Evolutionary conservation across 2,329 filamentous ascomycete genomes (phyloP).

Genomic region (Aureobasidium sp.): DNA sequence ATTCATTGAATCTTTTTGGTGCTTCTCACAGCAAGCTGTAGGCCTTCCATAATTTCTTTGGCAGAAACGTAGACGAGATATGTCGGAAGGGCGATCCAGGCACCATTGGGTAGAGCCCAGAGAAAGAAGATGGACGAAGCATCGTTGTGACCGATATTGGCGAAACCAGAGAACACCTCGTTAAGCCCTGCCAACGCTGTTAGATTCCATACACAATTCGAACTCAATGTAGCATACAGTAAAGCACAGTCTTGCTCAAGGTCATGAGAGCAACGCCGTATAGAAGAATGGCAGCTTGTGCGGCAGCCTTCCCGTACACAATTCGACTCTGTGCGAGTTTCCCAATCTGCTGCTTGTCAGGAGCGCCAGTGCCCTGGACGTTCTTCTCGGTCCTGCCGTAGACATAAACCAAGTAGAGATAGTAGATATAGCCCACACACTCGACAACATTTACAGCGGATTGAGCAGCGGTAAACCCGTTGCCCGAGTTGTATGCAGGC

Average conservation of each 20-base stretch:
- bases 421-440: conserved; percentile 55
- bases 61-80: conserved; percentile 55
- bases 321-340: conserved; percentile 41
- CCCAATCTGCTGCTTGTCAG: conserved; percentile 33
- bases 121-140: conserved; percentile 43
- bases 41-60: conserved; percentile 51
- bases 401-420: conserved; percentile 45
- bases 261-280: conserved; percentile 55
- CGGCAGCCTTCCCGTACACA: conserved; percentile 44
- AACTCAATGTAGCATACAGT: conserved; percentile 38
- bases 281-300: conserved; percentile 47
- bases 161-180: conserved; percentile 52
- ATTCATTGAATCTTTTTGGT: conserved; percentile 18
- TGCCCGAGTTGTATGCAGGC: conserved; percentile 56
- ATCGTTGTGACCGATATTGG: conserved; percentile 55
- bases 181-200: conserved; percentile 31
- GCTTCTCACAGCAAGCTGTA: conserved; percentile 37
- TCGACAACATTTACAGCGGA: conserved; percentile 60
- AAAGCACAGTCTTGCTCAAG: conserved; percentile 57
- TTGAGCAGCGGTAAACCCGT: conserved; percentile 74
- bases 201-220: background rate
- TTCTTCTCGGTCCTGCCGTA: conserved; percentile 26
- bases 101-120: conserved; percentile 54
- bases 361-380: conserved; percentile 30
- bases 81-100: conserved; percentile 47